These are phyloP conservation scores for Entelexis sorbosivorans DNA, from an alignment of 1,139 yeast genomes.

Conservation along the genomic window DNA sequence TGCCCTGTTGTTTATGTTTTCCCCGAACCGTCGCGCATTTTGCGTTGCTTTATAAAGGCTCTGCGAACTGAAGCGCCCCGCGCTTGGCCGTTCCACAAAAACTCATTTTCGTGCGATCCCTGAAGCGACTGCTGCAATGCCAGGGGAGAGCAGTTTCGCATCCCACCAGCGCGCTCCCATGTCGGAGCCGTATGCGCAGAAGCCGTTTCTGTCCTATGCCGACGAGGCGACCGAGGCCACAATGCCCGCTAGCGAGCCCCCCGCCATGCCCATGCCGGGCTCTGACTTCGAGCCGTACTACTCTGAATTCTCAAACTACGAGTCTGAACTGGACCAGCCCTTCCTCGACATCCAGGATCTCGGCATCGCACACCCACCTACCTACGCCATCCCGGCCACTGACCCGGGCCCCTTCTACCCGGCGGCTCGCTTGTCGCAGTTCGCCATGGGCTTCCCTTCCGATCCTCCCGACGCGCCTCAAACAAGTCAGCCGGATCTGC, in stretches of 20 bases:
- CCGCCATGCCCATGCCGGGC: conserved; percentile 26
- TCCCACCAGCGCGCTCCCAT: neutral
- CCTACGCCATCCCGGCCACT: conserved; percentile 5
- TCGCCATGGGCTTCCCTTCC: conserved; percentile 7
- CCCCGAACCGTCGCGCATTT: neutral
- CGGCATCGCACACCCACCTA: conserved; percentile 20
- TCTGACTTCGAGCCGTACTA: conserved; percentile 31
- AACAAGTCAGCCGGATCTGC: neutral
- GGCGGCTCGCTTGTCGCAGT: conserved; percentile 4
- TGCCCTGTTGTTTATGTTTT: conserved; percentile 16
- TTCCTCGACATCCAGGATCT: conserved; percentile 27
- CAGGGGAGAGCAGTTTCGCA: conserved; percentile 4
- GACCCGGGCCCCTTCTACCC: conserved; percentile 8
- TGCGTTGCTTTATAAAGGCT: conserved; percentile 1
- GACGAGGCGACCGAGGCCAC: conserved; percentile 1
- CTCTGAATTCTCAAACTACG: conserved; percentile 28
- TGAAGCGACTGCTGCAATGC: neutral
- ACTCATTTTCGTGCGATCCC: neutral
- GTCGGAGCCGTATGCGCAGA: conserved; percentile 1
- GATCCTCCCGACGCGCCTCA: conserved; percentile 10
- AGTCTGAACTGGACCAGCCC: conserved; percentile 26
- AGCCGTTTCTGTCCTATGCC: neutral
- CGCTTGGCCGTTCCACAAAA: neutral
- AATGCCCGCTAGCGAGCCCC: conserved; percentile 12
- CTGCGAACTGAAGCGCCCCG: neutral